These are phyloP conservation scores for Drosera spatulata DNA, from an alignment of 179 eudicot genomes.

Conservation along the genomic window DNA sequence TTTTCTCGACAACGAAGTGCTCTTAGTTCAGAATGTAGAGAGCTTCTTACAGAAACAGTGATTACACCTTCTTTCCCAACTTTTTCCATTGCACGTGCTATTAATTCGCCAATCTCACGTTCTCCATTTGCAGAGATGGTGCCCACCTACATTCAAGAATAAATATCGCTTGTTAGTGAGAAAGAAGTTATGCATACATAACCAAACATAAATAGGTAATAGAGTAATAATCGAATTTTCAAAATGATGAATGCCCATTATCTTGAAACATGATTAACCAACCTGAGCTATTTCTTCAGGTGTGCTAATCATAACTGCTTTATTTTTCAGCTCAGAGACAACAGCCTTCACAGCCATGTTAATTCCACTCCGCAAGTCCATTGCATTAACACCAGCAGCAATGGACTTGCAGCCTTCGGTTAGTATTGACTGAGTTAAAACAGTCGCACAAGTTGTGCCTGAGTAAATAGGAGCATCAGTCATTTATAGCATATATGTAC, in stretches of 20 bases:
- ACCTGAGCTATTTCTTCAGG: constrained; percentile 97
- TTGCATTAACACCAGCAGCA: constrained; percentile 80
- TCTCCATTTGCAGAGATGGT: constrained; percentile 86
- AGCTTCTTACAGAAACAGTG: constrained; percentile 68
- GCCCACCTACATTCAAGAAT: constrained; percentile 41
- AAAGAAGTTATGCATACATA: neutral
- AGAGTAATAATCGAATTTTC: too few species aligned
- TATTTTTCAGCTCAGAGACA: constrained; percentile 57
- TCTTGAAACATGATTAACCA: constrained; percentile 12
- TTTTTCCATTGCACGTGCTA: constrained; percentile 89
- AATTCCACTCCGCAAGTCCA: constrained; percentile 88
- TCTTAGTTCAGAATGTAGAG: neutral
- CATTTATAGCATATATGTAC: too few species aligned
- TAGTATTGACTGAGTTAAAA: constrained; percentile 86
- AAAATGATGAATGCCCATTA: neutral
- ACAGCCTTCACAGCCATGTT: constrained; percentile 90
- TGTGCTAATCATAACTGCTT: constrained; percentile 91
- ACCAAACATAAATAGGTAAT: too few species aligned
- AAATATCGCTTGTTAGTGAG: neutral
- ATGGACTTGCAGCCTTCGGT: constrained; percentile 90
- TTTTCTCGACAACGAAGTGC: neutral
- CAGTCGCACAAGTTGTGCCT: constrained; percentile 99
- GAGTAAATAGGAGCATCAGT: too few species aligned
- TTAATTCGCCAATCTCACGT: constrained; percentile 76
- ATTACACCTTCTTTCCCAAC: constrained; percentile 90